Evolutionary conservation across 768 basidiomycete species (phyloP).

Genomic region (Pleurotus sapidus): DNA sequence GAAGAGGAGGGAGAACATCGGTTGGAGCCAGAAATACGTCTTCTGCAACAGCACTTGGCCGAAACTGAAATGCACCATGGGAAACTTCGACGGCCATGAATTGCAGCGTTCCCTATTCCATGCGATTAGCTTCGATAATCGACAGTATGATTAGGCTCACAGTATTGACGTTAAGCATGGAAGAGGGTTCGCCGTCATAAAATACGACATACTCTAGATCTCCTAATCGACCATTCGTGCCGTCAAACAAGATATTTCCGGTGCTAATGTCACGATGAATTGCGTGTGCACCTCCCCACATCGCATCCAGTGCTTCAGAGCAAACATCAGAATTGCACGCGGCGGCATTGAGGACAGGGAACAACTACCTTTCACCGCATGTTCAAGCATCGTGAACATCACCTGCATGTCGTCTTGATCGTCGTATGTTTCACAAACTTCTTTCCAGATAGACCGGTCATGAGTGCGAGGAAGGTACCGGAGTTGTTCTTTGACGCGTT

Average conservation of each 20-base stretch:
- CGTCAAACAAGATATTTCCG: slow-evolving; percentile 11
- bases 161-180: slow-evolving; percentile 3
- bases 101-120: slow-evolving; percentile 10
- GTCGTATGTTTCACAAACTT: background rate
- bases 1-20: too few relatives aligned
- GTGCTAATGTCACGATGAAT: slow-evolving; percentile 16
- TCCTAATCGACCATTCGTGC: slow-evolving; percentile 5
- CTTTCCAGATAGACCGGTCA: background rate
- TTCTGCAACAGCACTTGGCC: too few relatives aligned
- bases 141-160: background rate
- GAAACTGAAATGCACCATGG: too few relatives aligned
- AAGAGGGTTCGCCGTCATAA: background rate
- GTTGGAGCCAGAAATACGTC: too few relatives aligned
- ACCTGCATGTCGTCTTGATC: background rate
- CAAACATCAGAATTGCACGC: background rate
- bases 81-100: slow-evolving; percentile 12
- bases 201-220: slow-evolving; percentile 11
- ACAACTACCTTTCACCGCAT: slow-evolving; percentile 6
- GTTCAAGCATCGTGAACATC: background rate
- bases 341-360: background rate
- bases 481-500: background rate
- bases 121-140: background rate
- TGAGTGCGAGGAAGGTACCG: background rate
- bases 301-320: slow-evolving; percentile 7
- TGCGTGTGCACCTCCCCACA: slow-evolving; percentile 4